Conservation (phyloP, 2,329 filamentous ascomycete genomes). For the Fusarium mundagurra region DNA sequence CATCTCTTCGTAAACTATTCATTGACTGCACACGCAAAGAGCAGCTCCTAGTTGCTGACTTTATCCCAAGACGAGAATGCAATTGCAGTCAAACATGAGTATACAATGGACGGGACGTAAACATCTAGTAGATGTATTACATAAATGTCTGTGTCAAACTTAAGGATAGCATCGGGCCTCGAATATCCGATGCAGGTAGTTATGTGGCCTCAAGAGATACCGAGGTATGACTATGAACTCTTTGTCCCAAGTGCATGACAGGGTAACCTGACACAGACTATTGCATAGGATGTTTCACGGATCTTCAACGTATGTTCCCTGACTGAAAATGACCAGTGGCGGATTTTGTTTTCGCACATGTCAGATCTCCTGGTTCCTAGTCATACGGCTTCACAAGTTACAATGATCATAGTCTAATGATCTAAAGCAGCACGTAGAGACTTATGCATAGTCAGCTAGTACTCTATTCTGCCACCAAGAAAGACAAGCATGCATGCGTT, state of each 20-base stretch:
- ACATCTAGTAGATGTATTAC: not conserved
- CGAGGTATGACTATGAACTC: not conserved
- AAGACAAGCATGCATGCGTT: not conserved
- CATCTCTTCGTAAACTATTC: not conserved
- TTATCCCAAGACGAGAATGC: rapidly evolving
- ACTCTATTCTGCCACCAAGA: not conserved
- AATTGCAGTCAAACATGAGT: not conserved
- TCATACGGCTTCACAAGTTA: not conserved
- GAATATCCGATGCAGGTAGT: not conserved
- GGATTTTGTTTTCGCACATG: not conserved
- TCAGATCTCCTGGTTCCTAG: not conserved
- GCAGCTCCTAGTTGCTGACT: not conserved
- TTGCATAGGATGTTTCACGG: not conserved
- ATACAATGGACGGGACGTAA: not conserved
- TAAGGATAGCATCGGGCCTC: not conserved
- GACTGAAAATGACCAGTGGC: not conserved
- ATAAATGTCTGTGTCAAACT: not conserved
- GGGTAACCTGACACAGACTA: not conserved
- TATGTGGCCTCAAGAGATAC: not conserved
- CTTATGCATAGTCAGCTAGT: not conserved
- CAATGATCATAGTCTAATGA: not conserved
- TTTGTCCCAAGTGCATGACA: not conserved
- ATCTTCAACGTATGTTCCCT: not conserved
- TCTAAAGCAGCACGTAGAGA: not conserved
- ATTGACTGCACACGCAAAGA: too few relatives aligned